These are phyloP conservation scores for Clavispora phyllophila DNA, from an alignment of 805 yeast genomes.

Conservation along the genomic window DNA sequence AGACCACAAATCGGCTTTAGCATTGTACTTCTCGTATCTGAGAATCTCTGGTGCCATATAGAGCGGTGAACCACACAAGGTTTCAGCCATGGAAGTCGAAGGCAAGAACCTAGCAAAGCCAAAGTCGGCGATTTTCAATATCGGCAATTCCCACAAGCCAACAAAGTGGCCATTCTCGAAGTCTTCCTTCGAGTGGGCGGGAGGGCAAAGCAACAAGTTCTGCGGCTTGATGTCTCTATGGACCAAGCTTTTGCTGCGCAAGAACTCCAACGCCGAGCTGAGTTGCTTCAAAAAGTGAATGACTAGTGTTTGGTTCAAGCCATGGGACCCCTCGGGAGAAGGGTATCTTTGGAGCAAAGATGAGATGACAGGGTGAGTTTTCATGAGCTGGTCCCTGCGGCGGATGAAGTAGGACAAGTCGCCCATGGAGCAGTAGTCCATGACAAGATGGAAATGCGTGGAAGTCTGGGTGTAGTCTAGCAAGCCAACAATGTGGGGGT, in stretches of 20 bases:
- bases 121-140: slow-evolving; percentile 91
- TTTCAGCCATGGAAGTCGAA: slow-evolving; percentile 90
- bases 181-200: slow-evolving; percentile 57
- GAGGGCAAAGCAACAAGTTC: slow-evolving; percentile 77
- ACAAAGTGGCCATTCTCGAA: slow-evolving; percentile 56
- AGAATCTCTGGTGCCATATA: slow-evolving; percentile 99
- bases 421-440: slow-evolving; percentile 96
- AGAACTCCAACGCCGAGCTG: slow-evolving; percentile 75
- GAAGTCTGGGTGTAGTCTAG: slow-evolving; percentile 78
- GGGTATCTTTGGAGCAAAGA: slow-evolving; percentile 79
- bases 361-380: slow-evolving; percentile 73
- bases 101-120: slow-evolving; percentile 97
- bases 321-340: slow-evolving; percentile 69
- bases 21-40: slow-evolving; percentile 91
- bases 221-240: slow-evolving; percentile 97
- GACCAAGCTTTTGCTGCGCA: slow-evolving; percentile 78
- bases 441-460: slow-evolving; percentile 77
- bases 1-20: slow-evolving; percentile 97
- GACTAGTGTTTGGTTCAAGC: slow-evolving; percentile 73
- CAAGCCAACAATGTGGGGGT: slow-evolving; percentile 88
- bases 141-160: slow-evolving; percentile 86
- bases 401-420: slow-evolving; percentile 86
- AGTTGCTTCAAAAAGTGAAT: slow-evolving; percentile 84
- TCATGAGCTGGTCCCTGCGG: slow-evolving; percentile 63
- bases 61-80: slow-evolving; percentile 94